These are phyloP conservation scores for Thelonectria discophora DNA, from an alignment of 2,329 filamentous ascomycete genomes.

Conservation along the genomic window DNA sequence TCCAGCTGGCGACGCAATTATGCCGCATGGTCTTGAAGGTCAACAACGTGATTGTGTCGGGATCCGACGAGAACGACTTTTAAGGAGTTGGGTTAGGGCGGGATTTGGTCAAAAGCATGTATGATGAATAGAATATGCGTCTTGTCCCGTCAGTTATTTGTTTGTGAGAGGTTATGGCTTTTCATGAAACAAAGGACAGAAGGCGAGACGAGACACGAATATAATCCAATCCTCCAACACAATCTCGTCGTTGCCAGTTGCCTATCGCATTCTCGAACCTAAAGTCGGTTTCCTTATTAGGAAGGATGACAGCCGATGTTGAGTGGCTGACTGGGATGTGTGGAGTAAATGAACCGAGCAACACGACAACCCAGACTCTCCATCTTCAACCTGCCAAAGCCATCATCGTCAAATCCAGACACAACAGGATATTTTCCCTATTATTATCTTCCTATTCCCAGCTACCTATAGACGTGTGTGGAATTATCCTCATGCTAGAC, in stretches of 20 bases:
- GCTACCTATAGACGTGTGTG: neutral
- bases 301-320: no score
- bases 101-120: constrained; percentile 41
- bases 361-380: no score
- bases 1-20: constrained; percentile 94
- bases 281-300: no score
- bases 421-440: neutral
- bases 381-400: no score
- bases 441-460: neutral
- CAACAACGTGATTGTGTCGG: constrained; percentile 95
- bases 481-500: constrained; percentile 8
- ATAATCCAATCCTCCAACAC: no score
- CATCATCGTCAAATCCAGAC: no score
- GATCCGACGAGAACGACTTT: constrained; percentile 86
- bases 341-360: no score
- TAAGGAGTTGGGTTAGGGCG: constrained; percentile 55
- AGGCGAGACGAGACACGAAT: neutral
- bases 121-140: constrained; percentile 34
- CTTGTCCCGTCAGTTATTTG: constrained; percentile 7
- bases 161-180: neutral
- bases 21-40: constrained; percentile 98
- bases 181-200: neutral
- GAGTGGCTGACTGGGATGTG: no score
- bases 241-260: no score
- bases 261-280: no score